Evolutionary conservation across 148 eudicot genomes (phyloP).

Genomic region (Pharnaceum exiguum): DNA sequence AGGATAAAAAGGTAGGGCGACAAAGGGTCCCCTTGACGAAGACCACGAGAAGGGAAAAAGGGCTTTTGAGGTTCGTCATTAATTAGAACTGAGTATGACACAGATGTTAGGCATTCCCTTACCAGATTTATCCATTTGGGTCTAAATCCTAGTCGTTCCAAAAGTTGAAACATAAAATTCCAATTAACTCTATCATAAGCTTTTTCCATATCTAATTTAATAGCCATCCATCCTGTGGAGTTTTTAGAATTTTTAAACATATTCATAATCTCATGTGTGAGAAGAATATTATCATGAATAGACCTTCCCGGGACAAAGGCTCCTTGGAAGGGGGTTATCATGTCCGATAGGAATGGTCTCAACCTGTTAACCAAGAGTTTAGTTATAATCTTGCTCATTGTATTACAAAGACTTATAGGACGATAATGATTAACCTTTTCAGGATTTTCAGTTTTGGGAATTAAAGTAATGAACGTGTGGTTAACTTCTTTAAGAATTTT

Average conservation of each 20-base stretch:
- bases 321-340: neutral
- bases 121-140: neutral
- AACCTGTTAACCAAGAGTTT: neutral
- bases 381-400: neutral
- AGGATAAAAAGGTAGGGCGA: neutral
- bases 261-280: neutral
- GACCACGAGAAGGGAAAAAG: neutral
- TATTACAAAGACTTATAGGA: neutral
- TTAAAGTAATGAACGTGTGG: neutral
- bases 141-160: neutral
- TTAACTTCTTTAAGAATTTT: neutral
- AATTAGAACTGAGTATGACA: neutral
- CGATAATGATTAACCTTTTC: neutral
- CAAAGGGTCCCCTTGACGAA: neutral
- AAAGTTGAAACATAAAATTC: neutral
- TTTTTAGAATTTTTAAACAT: neutral
- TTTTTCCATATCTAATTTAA: neutral
- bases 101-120: neutral
- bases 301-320: neutral
- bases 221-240: neutral
- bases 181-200: neutral
- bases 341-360: neutral
- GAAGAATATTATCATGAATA: neutral
- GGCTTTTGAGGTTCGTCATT: neutral
- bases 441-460: neutral